These are phyloP conservation scores for Auricularia sp. DNA, from an alignment of 768 basidiomycete species.

Conservation along the genomic window DNA sequence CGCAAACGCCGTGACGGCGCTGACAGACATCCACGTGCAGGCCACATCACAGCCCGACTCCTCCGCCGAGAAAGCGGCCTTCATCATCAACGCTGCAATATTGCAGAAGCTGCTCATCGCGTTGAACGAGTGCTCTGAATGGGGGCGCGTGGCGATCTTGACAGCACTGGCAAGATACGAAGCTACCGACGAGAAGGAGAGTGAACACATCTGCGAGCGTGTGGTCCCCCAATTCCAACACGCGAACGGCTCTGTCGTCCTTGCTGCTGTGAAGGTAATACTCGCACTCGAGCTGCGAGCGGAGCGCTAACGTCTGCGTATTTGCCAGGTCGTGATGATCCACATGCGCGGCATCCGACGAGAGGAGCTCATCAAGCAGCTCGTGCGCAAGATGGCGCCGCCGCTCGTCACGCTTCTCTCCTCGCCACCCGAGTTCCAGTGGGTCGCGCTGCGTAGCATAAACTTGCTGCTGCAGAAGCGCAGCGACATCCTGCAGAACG, in stretches of 20 bases:
- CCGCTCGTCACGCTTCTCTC: slow-evolving; percentile 92
- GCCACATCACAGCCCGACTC: slow-evolving; percentile 46
- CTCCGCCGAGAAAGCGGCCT: slow-evolving; percentile 53
- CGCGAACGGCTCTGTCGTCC: slow-evolving; percentile 87
- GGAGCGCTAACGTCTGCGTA: slow-evolving; percentile 25
- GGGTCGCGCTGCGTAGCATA: slow-evolving; percentile 95
- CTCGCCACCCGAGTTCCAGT: slow-evolving; percentile 94
- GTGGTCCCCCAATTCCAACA: slow-evolving; percentile 99
- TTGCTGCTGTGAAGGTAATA: slow-evolving; percentile 87
- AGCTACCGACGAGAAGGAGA: slow-evolving; percentile 83
- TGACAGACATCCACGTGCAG: slow-evolving; percentile 82
- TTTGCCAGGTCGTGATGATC: slow-evolving; percentile 71
- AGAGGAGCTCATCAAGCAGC: slow-evolving; percentile 74
- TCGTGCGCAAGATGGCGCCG: slow-evolving; percentile 95
- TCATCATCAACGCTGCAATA: slow-evolving; percentile 72
- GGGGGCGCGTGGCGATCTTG: slow-evolving; percentile 92
- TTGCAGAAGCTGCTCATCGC: slow-evolving; percentile 89
- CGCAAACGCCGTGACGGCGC: slow-evolving; percentile 87
- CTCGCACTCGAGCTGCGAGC: not conserved
- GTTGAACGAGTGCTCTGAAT: slow-evolving; percentile 95
- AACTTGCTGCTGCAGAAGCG: slow-evolving; percentile 93
- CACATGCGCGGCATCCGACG: slow-evolving; percentile 77
- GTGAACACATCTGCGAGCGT: slow-evolving; percentile 97
- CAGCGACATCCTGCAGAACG: slow-evolving; percentile 79
- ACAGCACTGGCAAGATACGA: slow-evolving; percentile 77